These are phyloP conservation scores for Rhizopogon hawkerae DNA, from an alignment of 1,284 basidiomycete genomes.

Conservation along the genomic window DNA sequence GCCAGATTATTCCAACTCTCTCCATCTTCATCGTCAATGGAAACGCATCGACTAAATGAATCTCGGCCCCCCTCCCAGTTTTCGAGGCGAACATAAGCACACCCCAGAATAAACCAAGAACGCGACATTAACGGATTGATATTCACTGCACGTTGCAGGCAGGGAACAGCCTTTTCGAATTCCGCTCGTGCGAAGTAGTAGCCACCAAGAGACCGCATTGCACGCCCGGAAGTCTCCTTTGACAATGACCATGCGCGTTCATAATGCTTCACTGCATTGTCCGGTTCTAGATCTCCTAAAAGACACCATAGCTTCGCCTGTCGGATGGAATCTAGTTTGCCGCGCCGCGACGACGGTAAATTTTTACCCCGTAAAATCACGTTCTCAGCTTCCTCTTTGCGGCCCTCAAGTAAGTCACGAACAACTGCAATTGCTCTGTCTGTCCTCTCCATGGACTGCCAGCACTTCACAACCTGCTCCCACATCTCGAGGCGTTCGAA, in stretches of 20 bases:
- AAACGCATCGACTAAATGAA: conserved; percentile 80
- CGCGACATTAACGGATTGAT: conserved; percentile 87
- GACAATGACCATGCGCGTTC: conserved; percentile 81
- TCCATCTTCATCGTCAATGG: conserved; percentile 90
- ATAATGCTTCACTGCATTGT: conserved; percentile 65
- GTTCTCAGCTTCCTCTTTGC: conserved; percentile 71
- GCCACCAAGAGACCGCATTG: conserved; percentile 86
- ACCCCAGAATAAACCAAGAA: conserved; percentile 95
- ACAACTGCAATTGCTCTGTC: conserved; percentile 76
- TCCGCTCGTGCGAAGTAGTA: conserved; percentile 67
- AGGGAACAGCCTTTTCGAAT: conserved; percentile 58
- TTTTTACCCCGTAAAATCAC: conserved; percentile 58
- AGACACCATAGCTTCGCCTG: conserved; percentile 95
- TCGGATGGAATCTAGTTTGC: conserved; percentile 55
- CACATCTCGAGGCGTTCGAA: conserved; percentile 94
- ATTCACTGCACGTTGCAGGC: conserved; percentile 64
- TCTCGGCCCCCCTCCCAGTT: conserved; percentile 79
- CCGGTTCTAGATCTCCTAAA: conserved; percentile 84
- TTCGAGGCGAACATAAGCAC: conserved; percentile 74
- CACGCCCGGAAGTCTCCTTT: conserved; percentile 70
- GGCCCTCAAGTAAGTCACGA: conserved; percentile 74
- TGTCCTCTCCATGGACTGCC: conserved; percentile 69
- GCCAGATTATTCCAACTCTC: conserved; percentile 99
- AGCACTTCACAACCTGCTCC: conserved; percentile 89
- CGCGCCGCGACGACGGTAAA: conserved; percentile 34